phyloP scores from a whole-genome alignment of 164 flowering plant genomes.

The Umbellularia californica region DNA sequence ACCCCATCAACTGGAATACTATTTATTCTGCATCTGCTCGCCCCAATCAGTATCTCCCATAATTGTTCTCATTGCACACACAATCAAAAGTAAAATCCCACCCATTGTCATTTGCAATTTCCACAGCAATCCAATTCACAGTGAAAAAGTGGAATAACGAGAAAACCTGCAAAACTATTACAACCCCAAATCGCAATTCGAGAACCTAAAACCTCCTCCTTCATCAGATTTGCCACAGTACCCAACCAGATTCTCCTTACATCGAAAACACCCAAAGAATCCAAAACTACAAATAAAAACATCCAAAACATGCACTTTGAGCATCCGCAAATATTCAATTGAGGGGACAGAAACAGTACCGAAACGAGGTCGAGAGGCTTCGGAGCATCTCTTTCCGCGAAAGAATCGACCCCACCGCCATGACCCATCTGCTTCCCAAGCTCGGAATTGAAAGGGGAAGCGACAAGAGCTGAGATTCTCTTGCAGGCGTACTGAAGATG shows the following conservation, averaged over 20 bases:
- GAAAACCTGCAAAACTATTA: not conserved
- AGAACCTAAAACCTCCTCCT: not conserved
- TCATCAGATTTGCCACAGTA: not conserved
- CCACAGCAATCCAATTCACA: not conserved
- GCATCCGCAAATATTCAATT: no score
- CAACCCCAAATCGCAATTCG: not conserved
- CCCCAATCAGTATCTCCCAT: not conserved
- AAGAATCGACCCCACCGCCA: conserved; percentile 20
- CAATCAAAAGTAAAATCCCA: not conserved
- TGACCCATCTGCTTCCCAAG: conserved; percentile 31
- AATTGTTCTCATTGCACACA: not conserved
- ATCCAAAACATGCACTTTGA: no score
- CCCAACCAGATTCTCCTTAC: not conserved
- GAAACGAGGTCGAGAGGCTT: conserved; percentile 87
- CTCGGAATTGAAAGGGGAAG: conserved; percentile 72
- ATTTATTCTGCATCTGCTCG: not conserved
- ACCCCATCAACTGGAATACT: not conserved
- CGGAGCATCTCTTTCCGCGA: conserved; percentile 61
- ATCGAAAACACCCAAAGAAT: not conserved
- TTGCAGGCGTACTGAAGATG: conserved; percentile 87
- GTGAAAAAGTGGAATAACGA: no score
- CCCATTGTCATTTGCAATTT: not conserved
- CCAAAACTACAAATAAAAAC: no score
- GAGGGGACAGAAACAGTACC: conserved; percentile 31
- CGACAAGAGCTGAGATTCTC: conserved; percentile 83